phyloP scores from a whole-genome alignment of 1,284 basidiomycete species.

The Irpex sp. region DNA sequence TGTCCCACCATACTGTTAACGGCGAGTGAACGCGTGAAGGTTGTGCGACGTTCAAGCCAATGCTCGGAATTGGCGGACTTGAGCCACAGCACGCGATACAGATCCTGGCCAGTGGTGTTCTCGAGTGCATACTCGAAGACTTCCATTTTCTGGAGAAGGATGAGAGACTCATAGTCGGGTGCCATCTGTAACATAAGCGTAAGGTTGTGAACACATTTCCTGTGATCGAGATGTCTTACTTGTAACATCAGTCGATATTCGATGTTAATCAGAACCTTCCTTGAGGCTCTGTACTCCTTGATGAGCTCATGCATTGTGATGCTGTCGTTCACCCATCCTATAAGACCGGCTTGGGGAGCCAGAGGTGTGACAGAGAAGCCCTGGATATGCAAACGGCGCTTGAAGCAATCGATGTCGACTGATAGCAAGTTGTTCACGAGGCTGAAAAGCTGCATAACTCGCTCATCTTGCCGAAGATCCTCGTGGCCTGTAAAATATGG shows the following conservation, averaged over 20 bases:
- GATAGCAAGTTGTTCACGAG: constrained; percentile 94
- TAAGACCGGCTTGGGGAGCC: constrained; percentile 92
- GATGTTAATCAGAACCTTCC: constrained; percentile 96
- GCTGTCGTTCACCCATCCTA: constrained; percentile 96
- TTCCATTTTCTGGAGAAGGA: constrained; percentile 96
- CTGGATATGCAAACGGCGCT: constrained; percentile 93
- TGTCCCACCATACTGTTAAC: constrained; percentile 98
- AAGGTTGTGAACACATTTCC: no score
- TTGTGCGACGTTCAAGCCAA: constrained; percentile 96
- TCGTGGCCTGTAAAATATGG: constrained; percentile 70
- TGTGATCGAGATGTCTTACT: constrained; percentile 37
- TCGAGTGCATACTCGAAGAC: constrained; percentile 99
- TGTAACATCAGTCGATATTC: constrained; percentile 98
- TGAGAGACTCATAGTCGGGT: constrained; percentile 95
- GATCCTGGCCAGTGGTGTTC: constrained; percentile 97
- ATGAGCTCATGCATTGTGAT: constrained; percentile 98
- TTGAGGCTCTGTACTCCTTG: constrained; percentile 90
- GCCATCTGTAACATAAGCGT: constrained; percentile 74
- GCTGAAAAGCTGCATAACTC: constrained; percentile 99
- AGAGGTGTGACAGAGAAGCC: constrained; percentile 93
- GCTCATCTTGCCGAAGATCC: constrained; percentile 97
- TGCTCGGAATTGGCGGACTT: constrained; percentile 95
- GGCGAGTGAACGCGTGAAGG: constrained; percentile 93
- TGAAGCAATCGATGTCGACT: constrained; percentile 93
- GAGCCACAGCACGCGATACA: constrained; percentile 98